These are phyloP conservation scores for Fusarium irregulare DNA, from an alignment of 2,329 filamentous ascomycete species.

Conservation along the genomic window DNA sequence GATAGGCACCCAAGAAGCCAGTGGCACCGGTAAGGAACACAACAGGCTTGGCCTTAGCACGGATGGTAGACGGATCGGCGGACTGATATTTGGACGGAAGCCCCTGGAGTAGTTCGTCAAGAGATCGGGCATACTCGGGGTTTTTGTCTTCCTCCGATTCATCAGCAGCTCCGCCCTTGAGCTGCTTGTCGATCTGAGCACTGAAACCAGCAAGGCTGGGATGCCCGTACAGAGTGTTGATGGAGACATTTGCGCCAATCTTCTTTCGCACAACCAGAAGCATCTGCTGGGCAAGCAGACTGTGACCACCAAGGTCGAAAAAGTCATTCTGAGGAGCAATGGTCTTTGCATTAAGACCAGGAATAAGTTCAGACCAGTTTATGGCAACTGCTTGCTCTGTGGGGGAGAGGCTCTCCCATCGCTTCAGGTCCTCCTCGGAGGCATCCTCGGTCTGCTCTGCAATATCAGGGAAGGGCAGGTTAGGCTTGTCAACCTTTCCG, in stretches of 20 bases:
- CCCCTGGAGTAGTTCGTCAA: constrained; percentile 60
- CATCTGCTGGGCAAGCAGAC: constrained; percentile 75
- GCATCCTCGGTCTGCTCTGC: constrained; percentile 65
- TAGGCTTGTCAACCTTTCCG: constrained; percentile 83
- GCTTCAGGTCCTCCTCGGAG: constrained; percentile 55
- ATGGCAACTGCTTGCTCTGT: constrained; percentile 58
- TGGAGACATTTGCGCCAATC: constrained; percentile 47
- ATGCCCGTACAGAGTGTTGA: constrained; percentile 49
- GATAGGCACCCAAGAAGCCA: constrained; percentile 81
- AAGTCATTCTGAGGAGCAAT: constrained; percentile 55
- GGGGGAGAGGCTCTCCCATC: constrained; percentile 60
- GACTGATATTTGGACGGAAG: constrained; percentile 57
- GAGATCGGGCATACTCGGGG: constrained; percentile 64
- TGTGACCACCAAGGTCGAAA: constrained; percentile 56
- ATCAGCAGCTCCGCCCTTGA: constrained; percentile 37
- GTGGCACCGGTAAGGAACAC: constrained; percentile 88
- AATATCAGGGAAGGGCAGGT: constrained; percentile 82
- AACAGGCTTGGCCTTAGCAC: constrained; percentile 56
- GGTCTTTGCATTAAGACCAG: constrained; percentile 73
- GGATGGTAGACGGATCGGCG: constrained; percentile 51
- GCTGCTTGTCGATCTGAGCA: constrained; percentile 46
- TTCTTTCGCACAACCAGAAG: constrained; percentile 67
- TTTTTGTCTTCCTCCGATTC: constrained; percentile 57
- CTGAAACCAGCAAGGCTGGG: constrained; percentile 47
- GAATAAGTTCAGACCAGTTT: constrained; percentile 79